Evolutionary conservation across 2,329 filamentous ascomycete species (phyloP), one percentile per base, ranked within the genome.

Genomic region (Colletotrichum scovillei): DNA sequence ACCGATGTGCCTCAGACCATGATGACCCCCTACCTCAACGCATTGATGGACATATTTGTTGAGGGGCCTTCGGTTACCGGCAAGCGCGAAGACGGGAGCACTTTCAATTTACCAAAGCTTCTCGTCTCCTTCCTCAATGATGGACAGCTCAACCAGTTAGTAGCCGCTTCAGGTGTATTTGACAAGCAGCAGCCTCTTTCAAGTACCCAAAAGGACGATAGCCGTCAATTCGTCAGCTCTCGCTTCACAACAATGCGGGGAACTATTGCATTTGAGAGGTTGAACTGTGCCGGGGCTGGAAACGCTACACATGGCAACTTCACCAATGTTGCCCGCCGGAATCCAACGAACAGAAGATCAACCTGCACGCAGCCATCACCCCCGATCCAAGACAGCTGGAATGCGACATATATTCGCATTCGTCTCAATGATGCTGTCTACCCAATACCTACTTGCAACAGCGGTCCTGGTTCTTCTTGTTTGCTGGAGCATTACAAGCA

Each of bases 41-140:
- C 85, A 2, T 79, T 93, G 6, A 81, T 91, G 1, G 79, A 83
- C 16, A 81, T 90, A 2, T 84, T 93, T n/a, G 79, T 83, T 9
- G 79, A 86, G 26, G 90, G 89, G 0, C 88, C 89, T 0, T 84
- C 83, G 12, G 81, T 85, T 3, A 85, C 82, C 1, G 90, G 89
- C 49, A 85, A 80, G 2, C 82, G 81, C 14, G 80, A 81, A 4
- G 85, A 88, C 30, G 87, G 87, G 5, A 82, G 81, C 5, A 78
- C 77, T 0, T 91, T 89, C 74, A 77, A 79, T 3, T 78, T 92
- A 0, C 90, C 90, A 6, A 88, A 86, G 53, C 82, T 93, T 24
- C 84, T 92, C 12, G 87, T 90, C 63, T 86, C 86, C 0, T 93
- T 93, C 78, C 82, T 91, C 49, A 92, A 93, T 73, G 91, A 93